A percentile compares a stretch with the other conserved stretches of the same genome.
These are phyloP conservation scores for Phytophthora multivora DNA, from an alignment of 352 stramenopile species.

Conservation along the genomic window DNA sequence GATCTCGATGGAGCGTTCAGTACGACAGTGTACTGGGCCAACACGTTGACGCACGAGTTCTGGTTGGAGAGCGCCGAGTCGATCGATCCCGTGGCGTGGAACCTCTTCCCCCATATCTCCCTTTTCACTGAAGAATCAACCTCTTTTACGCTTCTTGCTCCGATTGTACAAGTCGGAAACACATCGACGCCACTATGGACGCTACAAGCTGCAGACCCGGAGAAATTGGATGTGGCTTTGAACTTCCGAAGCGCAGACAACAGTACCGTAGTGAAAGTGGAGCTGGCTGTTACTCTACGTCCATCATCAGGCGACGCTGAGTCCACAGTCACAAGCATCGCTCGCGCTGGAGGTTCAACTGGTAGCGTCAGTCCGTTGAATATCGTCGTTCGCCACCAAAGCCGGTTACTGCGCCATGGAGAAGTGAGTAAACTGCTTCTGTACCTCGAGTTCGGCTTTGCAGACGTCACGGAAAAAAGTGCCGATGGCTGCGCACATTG, in stretches of 20 bases:
- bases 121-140: slow-evolving; percentile 38
- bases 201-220: slow-evolving; percentile 28
- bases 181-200: slow-evolving; percentile 47
- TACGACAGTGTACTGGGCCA: slow-evolving; percentile 53
- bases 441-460: slow-evolving; percentile 43
- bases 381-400: slow-evolving; percentile 53
- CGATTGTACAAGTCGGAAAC: slow-evolving; percentile 33
- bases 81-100: slow-evolving; percentile 44
- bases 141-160: slow-evolving; percentile 4
- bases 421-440: slow-evolving; percentile 45
- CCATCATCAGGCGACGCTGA: slow-evolving; percentile 40
- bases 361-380: slow-evolving; percentile 11
- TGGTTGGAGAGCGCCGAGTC: slow-evolving; percentile 64
- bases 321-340: slow-evolving; percentile 64
- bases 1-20: slow-evolving; percentile 33
- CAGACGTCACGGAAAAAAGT: slow-evolving; percentile 41
- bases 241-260: slow-evolving; percentile 48
- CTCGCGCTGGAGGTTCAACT: slow-evolving; percentile 24
- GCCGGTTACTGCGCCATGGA: slow-evolving; percentile 33
- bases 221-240: slow-evolving; percentile 49
- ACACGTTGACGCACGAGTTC: slow-evolving; percentile 43
- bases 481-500: slow-evolving; percentile 58
- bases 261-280: slow-evolving; percentile 58
- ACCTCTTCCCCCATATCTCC: slow-evolving; percentile 36
- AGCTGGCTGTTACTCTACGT: slow-evolving; percentile 51